These are phyloP conservation scores for Claviceps spartinae DNA, from an alignment of 2,329 filamentous ascomycete species.

Conservation along the genomic window DNA sequence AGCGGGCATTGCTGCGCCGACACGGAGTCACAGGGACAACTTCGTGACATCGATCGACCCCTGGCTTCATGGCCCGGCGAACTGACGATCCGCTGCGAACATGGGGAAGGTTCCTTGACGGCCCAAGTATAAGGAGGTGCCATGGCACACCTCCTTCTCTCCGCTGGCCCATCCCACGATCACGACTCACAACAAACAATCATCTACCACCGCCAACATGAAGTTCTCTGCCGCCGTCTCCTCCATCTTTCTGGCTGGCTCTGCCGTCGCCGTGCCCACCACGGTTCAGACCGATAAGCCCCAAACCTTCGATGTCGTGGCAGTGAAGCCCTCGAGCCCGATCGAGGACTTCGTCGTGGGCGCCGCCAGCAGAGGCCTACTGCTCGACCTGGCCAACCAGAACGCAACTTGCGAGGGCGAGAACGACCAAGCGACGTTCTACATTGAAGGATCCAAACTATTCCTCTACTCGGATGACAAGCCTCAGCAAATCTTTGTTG, in stretches of 20 bases:
- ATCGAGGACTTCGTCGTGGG: slow-evolving; percentile 34
- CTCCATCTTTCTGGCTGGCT: slow-evolving; percentile 14
- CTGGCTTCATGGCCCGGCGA: background rate
- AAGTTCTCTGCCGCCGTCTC: slow-evolving; percentile 15
- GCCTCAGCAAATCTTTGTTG: slow-evolving; percentile 37
- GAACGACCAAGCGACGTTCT: slow-evolving; percentile 35
- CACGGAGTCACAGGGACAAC: background rate
- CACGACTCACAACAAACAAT: background rate
- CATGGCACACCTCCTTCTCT: background rate
- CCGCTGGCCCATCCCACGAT: background rate
- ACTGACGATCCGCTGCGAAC: background rate
- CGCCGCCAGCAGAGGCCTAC: slow-evolving; percentile 30
- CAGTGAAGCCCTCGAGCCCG: slow-evolving; percentile 33
- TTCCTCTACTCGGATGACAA: slow-evolving; percentile 28
- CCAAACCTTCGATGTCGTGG: slow-evolving; percentile 31
- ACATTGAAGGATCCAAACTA: slow-evolving; percentile 30
- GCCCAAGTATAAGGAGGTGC: background rate
- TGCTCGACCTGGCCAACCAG: slow-evolving; percentile 29
- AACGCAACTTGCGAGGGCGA: slow-evolving; percentile 33
- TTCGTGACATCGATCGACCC: background rate
- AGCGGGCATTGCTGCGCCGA: background rate
- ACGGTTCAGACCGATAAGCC: background rate
- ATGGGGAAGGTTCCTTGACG: background rate
- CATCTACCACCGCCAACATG: slow-evolving; percentile 11
- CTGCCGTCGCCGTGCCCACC: slow-evolving; percentile 15